Conservation (phyloP, 2,329 filamentous ascomycete species). For the Arthrobotrys entomopaga region DNA sequence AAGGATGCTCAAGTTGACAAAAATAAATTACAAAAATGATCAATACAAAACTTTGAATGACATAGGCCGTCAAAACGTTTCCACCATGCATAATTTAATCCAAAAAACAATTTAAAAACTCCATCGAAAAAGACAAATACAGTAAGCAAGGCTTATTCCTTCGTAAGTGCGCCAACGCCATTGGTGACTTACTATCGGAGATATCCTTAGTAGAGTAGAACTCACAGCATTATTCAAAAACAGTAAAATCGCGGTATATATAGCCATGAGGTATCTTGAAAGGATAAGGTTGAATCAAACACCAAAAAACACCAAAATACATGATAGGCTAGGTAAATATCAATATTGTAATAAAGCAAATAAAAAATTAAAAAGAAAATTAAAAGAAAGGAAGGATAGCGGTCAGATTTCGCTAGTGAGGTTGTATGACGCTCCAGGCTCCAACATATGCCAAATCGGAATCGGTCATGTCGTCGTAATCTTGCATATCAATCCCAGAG, state of each 20-base stretch:
- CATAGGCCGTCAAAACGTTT: not conserved
- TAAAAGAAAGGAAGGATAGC: not conserved
- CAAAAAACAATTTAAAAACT: too few species aligned
- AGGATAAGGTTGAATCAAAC: not conserved
- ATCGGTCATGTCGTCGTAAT: not conserved
- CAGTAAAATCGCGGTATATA: too few species aligned
- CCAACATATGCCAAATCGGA: conserved; percentile 28
- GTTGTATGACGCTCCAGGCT: conserved; percentile 7
- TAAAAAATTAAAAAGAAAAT: not conserved
- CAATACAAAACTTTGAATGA: not conserved
- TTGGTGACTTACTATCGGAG: too few species aligned
- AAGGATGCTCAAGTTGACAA: too few species aligned
- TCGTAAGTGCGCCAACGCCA: too few species aligned
- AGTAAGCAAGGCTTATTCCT: too few species aligned
- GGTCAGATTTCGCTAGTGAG: not conserved
- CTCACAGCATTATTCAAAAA: too few species aligned
- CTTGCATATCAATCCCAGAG: conserved; percentile 11
- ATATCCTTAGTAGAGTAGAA: too few species aligned
- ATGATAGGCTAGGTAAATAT: conserved; percentile 1
- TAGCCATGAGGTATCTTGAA: not conserved
- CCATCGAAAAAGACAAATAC: too few species aligned
- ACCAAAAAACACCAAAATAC: not conserved
- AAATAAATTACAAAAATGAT: not conserved
- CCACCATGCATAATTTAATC: too few species aligned
- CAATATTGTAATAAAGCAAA: too few species aligned